Evolutionary conservation across 1,139 yeast genomes (phyloP).

Genomic region (Debaryomycetaceae sp.): DNA sequence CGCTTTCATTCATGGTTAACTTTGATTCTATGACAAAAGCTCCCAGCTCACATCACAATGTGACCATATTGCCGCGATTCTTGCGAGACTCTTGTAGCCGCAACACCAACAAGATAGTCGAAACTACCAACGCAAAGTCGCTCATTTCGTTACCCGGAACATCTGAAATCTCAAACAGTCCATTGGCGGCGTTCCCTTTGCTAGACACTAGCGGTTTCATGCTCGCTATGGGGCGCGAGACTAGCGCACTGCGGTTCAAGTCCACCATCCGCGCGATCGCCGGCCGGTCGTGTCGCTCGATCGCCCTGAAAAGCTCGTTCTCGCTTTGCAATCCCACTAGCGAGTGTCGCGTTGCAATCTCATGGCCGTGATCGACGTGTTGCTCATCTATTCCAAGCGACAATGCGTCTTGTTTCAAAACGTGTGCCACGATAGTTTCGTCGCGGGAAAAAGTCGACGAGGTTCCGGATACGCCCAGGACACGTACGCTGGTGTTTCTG

Average conservation of each 20-base stretch:
- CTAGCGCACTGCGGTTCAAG: neutral
- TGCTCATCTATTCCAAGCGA: neutral
- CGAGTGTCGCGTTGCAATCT: neutral
- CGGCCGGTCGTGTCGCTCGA: slow-evolving; percentile 5
- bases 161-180: neutral
- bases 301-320: slow-evolving; percentile 3
- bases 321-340: neutral
- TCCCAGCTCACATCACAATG: too few relatives aligned
- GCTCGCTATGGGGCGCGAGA: neutral
- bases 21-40: too few relatives aligned
- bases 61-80: slow-evolving; percentile 17
- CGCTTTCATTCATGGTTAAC: too few relatives aligned
- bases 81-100: slow-evolving; percentile 30
- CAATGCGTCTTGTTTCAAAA: neutral
- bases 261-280: neutral
- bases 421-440: neutral
- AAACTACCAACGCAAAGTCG: slow-evolving; percentile 16
- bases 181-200: neutral
- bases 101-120: slow-evolving; percentile 22
- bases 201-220: neutral
- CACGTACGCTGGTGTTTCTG: slow-evolving; percentile 20
- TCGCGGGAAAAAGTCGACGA: slow-evolving; percentile 19
- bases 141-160: slow-evolving; percentile 5
- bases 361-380: neutral
- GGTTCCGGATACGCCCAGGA: slow-evolving; percentile 26